A percentile compares a stretch with the other conserved stretches of the same genome.
Evolutionary conservation across 768 basidiomycete species (phyloP).

Genomic region (Fistulinella prunicolor): DNA sequence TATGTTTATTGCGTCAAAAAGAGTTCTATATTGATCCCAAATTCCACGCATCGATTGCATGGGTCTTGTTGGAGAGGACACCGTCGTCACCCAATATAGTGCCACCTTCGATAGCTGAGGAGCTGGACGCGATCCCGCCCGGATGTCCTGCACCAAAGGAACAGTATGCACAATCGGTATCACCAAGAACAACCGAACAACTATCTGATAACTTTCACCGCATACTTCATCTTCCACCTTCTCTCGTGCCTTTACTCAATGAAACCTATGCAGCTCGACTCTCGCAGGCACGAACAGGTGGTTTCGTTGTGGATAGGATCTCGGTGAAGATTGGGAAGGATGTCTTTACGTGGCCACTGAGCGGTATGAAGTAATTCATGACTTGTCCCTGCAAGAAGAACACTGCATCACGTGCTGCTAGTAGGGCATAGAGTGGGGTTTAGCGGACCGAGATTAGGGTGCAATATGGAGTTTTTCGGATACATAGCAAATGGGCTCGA

Average conservation of each 20-base stretch:
- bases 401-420: conserved; percentile 8
- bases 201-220: conserved; percentile 37
- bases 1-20: conserved; percentile 65
- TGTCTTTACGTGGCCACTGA: conserved; percentile 44
- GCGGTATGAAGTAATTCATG: conserved; percentile 12
- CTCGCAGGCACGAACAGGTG: conserved; percentile 41
- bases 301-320: conserved; percentile 53
- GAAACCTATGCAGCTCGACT: conserved; percentile 41
- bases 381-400: conserved; percentile 6
- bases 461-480: conserved; percentile 3
- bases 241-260: conserved; percentile 50
- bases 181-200: conserved; percentile 6
- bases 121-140: conserved; percentile 1
- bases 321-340: conserved; percentile 72
- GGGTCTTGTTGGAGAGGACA: conserved; percentile 61
- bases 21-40: conserved; percentile 77
- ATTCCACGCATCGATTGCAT: conserved; percentile 88
- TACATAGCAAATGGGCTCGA: conserved; percentile 1
- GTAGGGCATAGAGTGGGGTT: conserved; percentile 6
- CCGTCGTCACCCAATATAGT: conserved; percentile 2
- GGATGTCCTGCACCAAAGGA: conserved; percentile 5
- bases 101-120: no score
- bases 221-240: conserved; percentile 50
- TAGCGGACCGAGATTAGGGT: not conserved
- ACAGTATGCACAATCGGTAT: not conserved